Base-by-base conservation (phyloP, 129 eudicot genomes). In the Pulicaria dysenterica region DNA sequence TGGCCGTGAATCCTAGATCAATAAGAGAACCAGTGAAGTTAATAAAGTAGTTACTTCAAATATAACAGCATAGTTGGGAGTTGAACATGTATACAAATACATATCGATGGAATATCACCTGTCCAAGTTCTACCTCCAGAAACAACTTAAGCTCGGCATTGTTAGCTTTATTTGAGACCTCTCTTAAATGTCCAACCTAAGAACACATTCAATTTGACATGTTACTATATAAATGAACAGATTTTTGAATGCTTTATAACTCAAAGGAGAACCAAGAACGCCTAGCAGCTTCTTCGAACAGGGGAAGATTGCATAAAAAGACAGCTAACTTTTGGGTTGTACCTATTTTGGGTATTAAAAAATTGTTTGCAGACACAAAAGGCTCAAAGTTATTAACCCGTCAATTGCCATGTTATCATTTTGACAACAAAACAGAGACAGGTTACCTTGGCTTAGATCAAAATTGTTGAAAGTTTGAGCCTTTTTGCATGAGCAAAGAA, bases 121-220 rank as follows among this genome's bases (percentile, higher is more conserved):
- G 70, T 49, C 91, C 95, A 47, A 69, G 54, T 73, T 85, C 96
- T 3, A 93, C 89, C 83, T 93, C 98, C 72, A 93, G 53, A 72
- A 89, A 93, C 79, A 93, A 81, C 62, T 89, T 93, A 11, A 93
- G 87, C 75, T 93, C 96, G 6, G 92, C 92, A 76, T 83, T 89
- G 72, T 84, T 79, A 53, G 82, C 76, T 74, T 87, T 84, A 65
- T 89, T 87, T 14, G 98, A 87, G 24, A 80, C 83, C 62, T 85
- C 98, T 68, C 95, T 85, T 77, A 93, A 65, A 79, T 84, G 89
- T 36, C 96, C 95, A 56, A 93, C 98, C 98, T 93, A 75, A 58
- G 67, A 34, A 58, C 37, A 68, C 59, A 55, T 44, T 19, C 2
- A 15, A 80, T n/a, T 12, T 24, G 39, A 79, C 58, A 58, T 56